Conservation (phyloP, 1,284 basidiomycete genomes). For the Hemileia vastatrix region DNA sequence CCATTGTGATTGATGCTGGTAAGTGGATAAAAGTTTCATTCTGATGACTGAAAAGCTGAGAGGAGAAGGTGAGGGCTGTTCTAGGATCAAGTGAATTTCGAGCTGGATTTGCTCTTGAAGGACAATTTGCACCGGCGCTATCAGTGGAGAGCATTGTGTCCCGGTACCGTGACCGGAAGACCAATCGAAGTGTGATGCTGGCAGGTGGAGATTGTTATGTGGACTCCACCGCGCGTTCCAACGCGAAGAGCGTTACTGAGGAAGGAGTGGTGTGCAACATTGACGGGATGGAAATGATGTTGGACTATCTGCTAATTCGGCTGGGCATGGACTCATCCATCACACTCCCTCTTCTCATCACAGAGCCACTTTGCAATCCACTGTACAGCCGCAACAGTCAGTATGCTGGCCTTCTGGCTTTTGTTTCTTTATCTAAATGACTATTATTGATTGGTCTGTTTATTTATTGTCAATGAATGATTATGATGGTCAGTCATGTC, state of each 20-base stretch:
- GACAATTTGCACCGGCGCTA: slow-evolving; percentile 50
- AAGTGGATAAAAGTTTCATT: no score
- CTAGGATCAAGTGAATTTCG: slow-evolving; percentile 65
- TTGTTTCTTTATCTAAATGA: not conserved
- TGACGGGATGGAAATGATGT: slow-evolving; percentile 57
- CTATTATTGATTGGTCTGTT: not conserved
- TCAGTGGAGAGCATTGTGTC: slow-evolving; percentile 62
- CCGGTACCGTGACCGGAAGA: slow-evolving; percentile 77
- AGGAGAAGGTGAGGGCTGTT: no score
- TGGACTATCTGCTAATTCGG: slow-evolving; percentile 16
- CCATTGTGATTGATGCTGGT: no score
- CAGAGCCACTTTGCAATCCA: slow-evolving; percentile 80
- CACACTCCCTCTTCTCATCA: slow-evolving; percentile 86
- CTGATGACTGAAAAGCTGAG: no score
- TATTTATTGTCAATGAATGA: no score
- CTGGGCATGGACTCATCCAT: slow-evolving; percentile 48
- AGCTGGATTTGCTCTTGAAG: slow-evolving; percentile 63
- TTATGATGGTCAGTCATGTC: slow-evolving; percentile 80
- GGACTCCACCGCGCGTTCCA: slow-evolving; percentile 68
- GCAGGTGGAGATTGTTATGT: slow-evolving; percentile 75
- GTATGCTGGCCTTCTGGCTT: slow-evolving; percentile 39
- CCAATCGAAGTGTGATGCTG: slow-evolving; percentile 64
- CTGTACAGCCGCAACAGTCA: slow-evolving; percentile 73
- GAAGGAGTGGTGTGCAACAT: slow-evolving; percentile 79
- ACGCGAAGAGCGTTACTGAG: slow-evolving; percentile 73